These are phyloP conservation scores for Cardamine chenopodiifolia DNA, from an alignment of 345 rosid genomes.

Conservation along the genomic window DNA sequence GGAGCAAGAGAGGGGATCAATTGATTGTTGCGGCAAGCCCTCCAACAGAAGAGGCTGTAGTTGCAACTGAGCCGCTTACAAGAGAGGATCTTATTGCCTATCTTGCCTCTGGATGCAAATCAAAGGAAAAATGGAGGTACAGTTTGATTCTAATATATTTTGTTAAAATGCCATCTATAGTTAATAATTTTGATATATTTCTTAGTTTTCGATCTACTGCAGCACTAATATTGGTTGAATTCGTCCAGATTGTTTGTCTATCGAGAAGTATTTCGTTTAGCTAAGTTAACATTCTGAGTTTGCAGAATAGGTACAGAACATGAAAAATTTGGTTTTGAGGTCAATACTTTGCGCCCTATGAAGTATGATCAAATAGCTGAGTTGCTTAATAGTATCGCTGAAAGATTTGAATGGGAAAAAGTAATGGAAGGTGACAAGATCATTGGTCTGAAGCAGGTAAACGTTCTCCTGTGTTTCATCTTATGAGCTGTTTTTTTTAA, in stretches of 20 bases:
- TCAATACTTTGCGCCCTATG: constrained; percentile 77
- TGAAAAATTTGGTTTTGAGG: constrained; percentile 97
- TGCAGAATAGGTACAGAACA: constrained; percentile 98
- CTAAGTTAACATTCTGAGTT: constrained; percentile 37
- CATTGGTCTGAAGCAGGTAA: constrained; percentile 95
- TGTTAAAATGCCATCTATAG: background rate
- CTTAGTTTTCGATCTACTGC: constrained; percentile 7
- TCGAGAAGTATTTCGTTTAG: background rate
- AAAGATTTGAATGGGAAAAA: constrained; percentile 99
- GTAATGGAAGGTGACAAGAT: constrained; percentile 84
- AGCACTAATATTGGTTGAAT: background rate
- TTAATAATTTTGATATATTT: background rate
- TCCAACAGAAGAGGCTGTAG: constrained; percentile 81
- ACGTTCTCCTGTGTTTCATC: background rate
- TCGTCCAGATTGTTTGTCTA: background rate
- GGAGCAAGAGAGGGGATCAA: constrained; percentile 52
- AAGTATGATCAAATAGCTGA: constrained; percentile 92
- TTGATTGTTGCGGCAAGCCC: constrained; percentile 85
- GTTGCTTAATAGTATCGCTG: constrained; percentile 90
- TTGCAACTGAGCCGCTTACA: constrained; percentile 77
- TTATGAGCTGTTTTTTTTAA: background rate
- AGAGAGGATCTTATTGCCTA: constrained; percentile 87
- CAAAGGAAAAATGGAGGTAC: constrained; percentile 95
- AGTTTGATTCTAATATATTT: background rate
- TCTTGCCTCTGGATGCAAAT: constrained; percentile 96